Percentiles rank a stretch among this genome's conserved stretches.
phyloP scores from a whole-genome alignment of 2,329 filamentous ascomycete species.

The Orbilia javanica region DNA sequence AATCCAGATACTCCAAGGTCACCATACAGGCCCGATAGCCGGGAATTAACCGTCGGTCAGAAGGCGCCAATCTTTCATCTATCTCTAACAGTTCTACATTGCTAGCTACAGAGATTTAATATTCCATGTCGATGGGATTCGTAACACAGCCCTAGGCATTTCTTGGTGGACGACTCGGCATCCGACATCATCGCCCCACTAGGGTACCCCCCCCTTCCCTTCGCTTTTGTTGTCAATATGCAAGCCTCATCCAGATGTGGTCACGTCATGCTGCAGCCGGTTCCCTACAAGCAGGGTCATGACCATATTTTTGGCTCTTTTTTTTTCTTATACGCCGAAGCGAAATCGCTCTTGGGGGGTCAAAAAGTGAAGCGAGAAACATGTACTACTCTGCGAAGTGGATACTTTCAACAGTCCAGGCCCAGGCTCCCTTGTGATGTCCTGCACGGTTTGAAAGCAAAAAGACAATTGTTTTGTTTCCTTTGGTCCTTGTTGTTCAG shows the following conservation, averaged over 20 bases:
- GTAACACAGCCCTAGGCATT: slow-evolving; percentile 40
- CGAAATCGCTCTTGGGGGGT: slow-evolving; percentile 11
- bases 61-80: slow-evolving; percentile 27
- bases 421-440: slow-evolving; percentile 13
- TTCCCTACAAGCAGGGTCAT: slow-evolving; percentile 17
- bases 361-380: slow-evolving; percentile 39
- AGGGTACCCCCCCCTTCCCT: slow-evolving; percentile 6
- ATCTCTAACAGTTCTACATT: neutral
- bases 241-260: slow-evolving; percentile 43
- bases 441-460: neutral
- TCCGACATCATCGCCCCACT: slow-evolving; percentile 52
- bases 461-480: neutral
- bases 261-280: slow-evolving; percentile 57
- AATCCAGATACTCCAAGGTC: neutral
- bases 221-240: slow-evolving; percentile 41
- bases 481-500: neutral
- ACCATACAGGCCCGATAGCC: neutral
- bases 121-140: slow-evolving; percentile 19
- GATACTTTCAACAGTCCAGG: slow-evolving; percentile 10
- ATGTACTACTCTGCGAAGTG: slow-evolving; percentile 20
- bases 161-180: slow-evolving; percentile 33
- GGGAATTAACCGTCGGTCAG: slow-evolving; percentile 20
- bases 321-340: slow-evolving; percentile 3
- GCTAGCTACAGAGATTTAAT: slow-evolving; percentile 3
- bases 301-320: slow-evolving; percentile 17